Percentiles rank a stretch among this genome's conserved stretches.
These are phyloP conservation scores for Rhodotorula sp. DNA, from an alignment of 1,284 basidiomycete species.

Conservation along the genomic window DNA sequence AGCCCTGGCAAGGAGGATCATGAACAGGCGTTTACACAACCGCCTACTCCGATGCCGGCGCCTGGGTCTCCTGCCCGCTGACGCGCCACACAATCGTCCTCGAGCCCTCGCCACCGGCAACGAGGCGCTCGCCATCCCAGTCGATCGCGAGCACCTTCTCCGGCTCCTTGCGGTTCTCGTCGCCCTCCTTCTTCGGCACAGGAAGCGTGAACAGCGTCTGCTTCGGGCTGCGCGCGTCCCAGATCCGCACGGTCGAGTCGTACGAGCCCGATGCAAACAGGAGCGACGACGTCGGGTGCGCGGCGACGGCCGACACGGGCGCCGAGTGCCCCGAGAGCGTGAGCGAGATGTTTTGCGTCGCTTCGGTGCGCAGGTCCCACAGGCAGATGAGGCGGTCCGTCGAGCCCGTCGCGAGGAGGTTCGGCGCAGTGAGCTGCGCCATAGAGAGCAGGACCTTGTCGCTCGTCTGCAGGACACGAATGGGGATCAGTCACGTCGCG, in stretches of 20 bases:
- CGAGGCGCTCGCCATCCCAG: slow-evolving; percentile 72
- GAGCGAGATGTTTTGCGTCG: slow-evolving; percentile 55
- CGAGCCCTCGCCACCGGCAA: slow-evolving; percentile 73
- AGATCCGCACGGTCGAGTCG: slow-evolving; percentile 77
- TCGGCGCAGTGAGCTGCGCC: slow-evolving; percentile 52
- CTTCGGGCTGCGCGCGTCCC: slow-evolving; percentile 71
- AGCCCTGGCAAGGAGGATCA: neutral
- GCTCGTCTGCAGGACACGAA: slow-evolving; percentile 15
- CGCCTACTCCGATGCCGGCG: slow-evolving; percentile 1
- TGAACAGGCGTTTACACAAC: too few species aligned
- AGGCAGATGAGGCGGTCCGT: slow-evolving; percentile 57
- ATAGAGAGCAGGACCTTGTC: slow-evolving; percentile 55
- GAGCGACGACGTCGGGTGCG: slow-evolving; percentile 62
- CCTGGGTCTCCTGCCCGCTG: slow-evolving; percentile 19
- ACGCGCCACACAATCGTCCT: slow-evolving; percentile 38
- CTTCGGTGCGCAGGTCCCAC: slow-evolving; percentile 56
- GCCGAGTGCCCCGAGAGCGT: slow-evolving; percentile 66
- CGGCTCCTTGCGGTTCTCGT: slow-evolving; percentile 38
- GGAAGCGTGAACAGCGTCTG: slow-evolving; percentile 60
- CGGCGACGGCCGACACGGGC: slow-evolving; percentile 70
- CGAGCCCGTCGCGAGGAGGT: slow-evolving; percentile 55
- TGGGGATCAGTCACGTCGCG: neutral
- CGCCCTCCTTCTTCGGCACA: slow-evolving; percentile 41
- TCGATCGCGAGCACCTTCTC: slow-evolving; percentile 59
- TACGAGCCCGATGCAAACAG: slow-evolving; percentile 79